Evolutionary conservation across 345 rosid species (phyloP), one percentile per base, ranked within the genome.

Genomic region (Trapa incisa): DNA sequence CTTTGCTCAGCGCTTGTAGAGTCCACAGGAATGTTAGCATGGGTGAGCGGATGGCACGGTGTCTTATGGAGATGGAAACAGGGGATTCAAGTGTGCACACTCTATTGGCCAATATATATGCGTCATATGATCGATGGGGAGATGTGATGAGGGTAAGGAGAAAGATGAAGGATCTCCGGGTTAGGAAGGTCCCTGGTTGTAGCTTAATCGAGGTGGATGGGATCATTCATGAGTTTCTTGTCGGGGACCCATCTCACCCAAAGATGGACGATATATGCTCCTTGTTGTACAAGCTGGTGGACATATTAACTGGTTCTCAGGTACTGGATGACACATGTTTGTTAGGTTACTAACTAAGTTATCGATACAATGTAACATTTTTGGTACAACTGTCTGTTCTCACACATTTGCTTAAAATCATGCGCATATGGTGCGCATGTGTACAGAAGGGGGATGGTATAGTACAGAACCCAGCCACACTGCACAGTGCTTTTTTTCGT

Each of bases 1-100:
- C 95, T 65, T 60, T 90, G 65, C 90, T 87, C 14, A 86, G 95
- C 69, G 87, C 92, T 74, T 89, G 95, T 68, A 77, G 90, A 58
- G 75, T 72, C 67, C 81, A 87, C 65, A 78, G 84, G 45, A 83
- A 90, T 72, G 78, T 86, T 5, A 70, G 76, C 69, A 74, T 87
- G 70, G 94, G 86, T 8, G 87, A 90, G 75, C 67, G 89, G n/a
- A 58, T 85, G 56, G 92, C 81, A 32, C 53, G 72, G 60, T 72
- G 68, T 69, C 85, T 88, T 1, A 78, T 69, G 68, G 75, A 71
- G 70, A 73, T 85, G 70, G 80, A 80, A 74, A 77, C 85, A 42
- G 73, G 77, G 57, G 86, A 85, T 72, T 80, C 92, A 0, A 71
- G 87, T 50, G 74, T 75, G 65, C 87, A 84, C 75, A 83, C 87